A percentile compares a stretch with the other conserved stretches of the same genome.
Evolutionary conservation across 1,139 yeast species (phyloP).

Genomic region (Debaryomyces nepalensis): DNA sequence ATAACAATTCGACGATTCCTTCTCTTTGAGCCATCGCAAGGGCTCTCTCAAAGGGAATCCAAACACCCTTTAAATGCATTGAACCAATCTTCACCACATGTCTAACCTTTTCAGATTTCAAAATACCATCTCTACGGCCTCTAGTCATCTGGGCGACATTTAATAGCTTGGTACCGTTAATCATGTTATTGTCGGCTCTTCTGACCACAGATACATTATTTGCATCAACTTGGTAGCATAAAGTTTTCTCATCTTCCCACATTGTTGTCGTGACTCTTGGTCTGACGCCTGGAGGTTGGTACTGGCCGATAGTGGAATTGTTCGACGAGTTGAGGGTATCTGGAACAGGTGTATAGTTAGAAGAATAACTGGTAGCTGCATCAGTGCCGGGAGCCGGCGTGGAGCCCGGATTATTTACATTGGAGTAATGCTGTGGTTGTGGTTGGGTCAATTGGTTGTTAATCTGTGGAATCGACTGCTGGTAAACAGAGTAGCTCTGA

Average conservation of each 20-base stretch:
- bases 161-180: conserved; percentile 84
- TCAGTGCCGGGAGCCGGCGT: conserved; percentile 10
- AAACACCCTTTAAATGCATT: conserved; percentile 96
- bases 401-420: conserved; percentile 11
- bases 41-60: conserved; percentile 97
- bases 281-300: conserved; percentile 59
- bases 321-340: conserved; percentile 30
- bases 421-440: conserved; percentile 23
- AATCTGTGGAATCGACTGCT: conserved; percentile 22
- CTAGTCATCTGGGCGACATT: conserved; percentile 62
- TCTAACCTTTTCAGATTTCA: conserved; percentile 84
- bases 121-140: conserved; percentile 60
- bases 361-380: conserved; percentile 11
- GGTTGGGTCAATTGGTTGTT: conserved; percentile 22
- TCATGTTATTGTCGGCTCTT: conserved; percentile 91
- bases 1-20: conserved; percentile 80
- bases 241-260: conserved; percentile 97
- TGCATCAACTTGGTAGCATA: conserved; percentile 95
- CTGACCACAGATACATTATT: conserved; percentile 90
- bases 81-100: conserved; percentile 96
- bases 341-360: conserved; percentile 24
- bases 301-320: conserved; percentile 49
- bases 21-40: conserved; percentile 89
- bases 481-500: conserved; percentile 19
- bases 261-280: conserved; percentile 92